Base-by-base conservation (phyloP, 176 grass and related monocot genomes). In the Pontederia paniculata region DNA sequence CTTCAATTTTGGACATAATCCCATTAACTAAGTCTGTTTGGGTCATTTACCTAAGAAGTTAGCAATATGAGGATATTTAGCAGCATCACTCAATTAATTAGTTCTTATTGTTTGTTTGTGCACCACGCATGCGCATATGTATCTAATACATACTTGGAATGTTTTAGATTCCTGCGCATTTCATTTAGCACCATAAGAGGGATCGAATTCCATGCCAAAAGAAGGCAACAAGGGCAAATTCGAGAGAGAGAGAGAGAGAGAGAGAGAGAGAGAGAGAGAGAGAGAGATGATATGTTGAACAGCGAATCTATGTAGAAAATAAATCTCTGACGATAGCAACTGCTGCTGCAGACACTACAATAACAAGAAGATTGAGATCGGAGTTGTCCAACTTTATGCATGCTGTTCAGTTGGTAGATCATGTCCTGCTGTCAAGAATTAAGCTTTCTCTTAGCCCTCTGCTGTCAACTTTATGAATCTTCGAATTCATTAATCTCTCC, bases 401-500 rank as follows among this genome's bases (percentile, higher is more conserved):
- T 79, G 50, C 55, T 42, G 77, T 86, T 67, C 84, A 84, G 78
- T 88, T 97, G 80, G 81, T 77, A 88, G 86, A 97, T 91, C 79
- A 84, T 91, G 93, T 88, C 80, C 93, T 90, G 77, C 88, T 80
- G 88, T n/a, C n/a, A 77, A 72, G 86, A 97, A 84, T 86, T 77
- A 80, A 67, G 86, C 72, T 65, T 71, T 73, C 73, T 68, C 48
- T 62, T 78, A 82, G 78, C 76, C 77, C 75, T 72, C 84, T 22
- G 50, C 16, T 66, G 50, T 52, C 50, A 53, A 23, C 48, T 42
- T 52, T 15, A 20, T 18, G n/a, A 66, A 52, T 22, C 63, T 17
- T 52, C 23, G 10, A 14, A 9, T 25, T 18, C 63, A 46, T 7
- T 62, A 52, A 31, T 48, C 49, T 50, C 47, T 74, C 72, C 48